Conservation (phyloP, 768 basidiomycete species). For the Leccinum variicolor region DNA sequence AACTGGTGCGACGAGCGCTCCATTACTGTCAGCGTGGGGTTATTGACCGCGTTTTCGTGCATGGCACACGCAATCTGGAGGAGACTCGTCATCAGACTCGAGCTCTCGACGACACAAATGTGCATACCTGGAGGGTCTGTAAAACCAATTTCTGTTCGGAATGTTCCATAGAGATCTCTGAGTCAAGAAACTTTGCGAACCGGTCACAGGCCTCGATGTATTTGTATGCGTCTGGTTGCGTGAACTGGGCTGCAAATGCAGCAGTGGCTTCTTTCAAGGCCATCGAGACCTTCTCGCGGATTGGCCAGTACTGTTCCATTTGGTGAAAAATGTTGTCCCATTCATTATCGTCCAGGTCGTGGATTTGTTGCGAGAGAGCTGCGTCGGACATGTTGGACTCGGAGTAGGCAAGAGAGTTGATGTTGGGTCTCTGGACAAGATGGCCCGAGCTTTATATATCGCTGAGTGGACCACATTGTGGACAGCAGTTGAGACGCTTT, state of each 20-base stretch:
- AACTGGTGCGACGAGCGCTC: conserved; percentile 9
- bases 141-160: conserved; percentile 17
- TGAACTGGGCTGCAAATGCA: conserved; percentile 15
- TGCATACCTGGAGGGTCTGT: conserved; percentile 18
- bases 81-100: background rate
- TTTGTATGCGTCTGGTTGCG: conserved; percentile 8
- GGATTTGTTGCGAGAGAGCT: background rate
- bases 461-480: conserved; percentile 3
- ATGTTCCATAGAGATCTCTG: background rate
- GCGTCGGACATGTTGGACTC: conserved; percentile 11
- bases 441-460: conserved; percentile 14
- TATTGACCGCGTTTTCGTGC: conserved; percentile 24
- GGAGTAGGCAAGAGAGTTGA: background rate
- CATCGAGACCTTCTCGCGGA: background rate
- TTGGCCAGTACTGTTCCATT: background rate
- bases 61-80: conserved; percentile 20
- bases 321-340: conserved; percentile 2
- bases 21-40: background rate
- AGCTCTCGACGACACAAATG: background rate
- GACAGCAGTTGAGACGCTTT: background rate
- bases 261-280: conserved; percentile 10
- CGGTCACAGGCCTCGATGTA: conserved; percentile 9
- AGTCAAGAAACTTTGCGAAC: conserved; percentile 10
- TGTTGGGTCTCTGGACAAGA: background rate
- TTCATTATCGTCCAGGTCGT: background rate